phyloP scores from a whole-genome alignment of 163 green algal genomes.

The Chloromonas sp. region DNA sequence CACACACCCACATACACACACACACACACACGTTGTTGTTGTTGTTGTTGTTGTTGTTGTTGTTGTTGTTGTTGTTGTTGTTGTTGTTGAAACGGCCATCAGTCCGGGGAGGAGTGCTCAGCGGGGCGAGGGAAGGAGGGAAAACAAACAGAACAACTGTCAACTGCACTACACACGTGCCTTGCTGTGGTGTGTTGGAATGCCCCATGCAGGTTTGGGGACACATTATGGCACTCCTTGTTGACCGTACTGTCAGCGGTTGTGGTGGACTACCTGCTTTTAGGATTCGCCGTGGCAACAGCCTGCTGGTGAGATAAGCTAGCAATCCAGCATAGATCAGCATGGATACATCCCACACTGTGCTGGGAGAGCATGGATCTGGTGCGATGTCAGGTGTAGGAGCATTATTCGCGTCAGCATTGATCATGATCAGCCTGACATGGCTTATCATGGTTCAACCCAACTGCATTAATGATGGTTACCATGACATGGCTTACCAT shows the following conservation, averaged over 20 bases:
- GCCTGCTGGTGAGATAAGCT: conserved; percentile 61
- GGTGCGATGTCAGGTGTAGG: not conserved
- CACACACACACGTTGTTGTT: too few species aligned
- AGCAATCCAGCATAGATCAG: not conserved
- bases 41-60: too few species aligned
- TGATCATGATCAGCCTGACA: too few species aligned
- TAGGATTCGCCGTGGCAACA: conserved; percentile 68
- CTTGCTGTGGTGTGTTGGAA: too few species aligned
- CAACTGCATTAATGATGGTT: not conserved
- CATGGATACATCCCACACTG: not conserved
- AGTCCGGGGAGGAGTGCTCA: too few species aligned
- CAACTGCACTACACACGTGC: too few species aligned
- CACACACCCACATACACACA: too few species aligned
- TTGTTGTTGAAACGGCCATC: too few species aligned
- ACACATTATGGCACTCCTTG: conserved; percentile 55
- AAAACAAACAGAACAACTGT: too few species aligned
- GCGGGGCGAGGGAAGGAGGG: too few species aligned
- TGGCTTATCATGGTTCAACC: not conserved
- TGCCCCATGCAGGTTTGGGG: conserved; percentile 64
- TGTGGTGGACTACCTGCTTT: conserved; percentile 70
- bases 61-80: too few species aligned
- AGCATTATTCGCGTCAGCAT: not conserved
- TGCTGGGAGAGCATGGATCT: not conserved
- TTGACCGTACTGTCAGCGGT: conserved; percentile 69
- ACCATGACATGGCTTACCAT: not conserved